Evolutionary conservation across 2,329 filamentous ascomycete species (phyloP), one percentile per base, ranked within the genome.

Genomic region (Cytospora paraplurivora): DNA sequence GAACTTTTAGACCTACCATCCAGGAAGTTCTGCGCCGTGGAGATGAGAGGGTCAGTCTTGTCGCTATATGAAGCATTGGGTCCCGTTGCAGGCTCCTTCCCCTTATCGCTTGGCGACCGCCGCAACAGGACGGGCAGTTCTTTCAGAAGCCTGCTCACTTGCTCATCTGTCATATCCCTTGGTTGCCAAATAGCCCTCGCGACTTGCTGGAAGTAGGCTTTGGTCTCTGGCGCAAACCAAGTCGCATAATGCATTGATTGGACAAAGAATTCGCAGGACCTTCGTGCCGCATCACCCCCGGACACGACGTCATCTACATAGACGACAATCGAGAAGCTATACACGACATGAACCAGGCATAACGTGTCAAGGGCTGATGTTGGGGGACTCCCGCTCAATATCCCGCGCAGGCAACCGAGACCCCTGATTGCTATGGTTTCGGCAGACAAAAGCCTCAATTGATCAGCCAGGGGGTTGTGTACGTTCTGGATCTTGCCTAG

Each of bases 261-360:
- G 1, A 71, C 68, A 67, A 83, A 85, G 8, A 85, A 72, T 17
- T 75, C 71, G 17, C 70, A 72, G 32, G 75, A 77, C 56, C 74
- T 75, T 8, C 63, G 64, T 12, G 69, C 56, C 6, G 77, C 72
- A 35, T 78, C 76, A 57, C 78, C 74, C 68, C 78, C 78, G 60
- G 82, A 76, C 0, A 55, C 44, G 44, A 19, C 19, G 11, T 4
- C n/a, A 47, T 21, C n/a, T 4, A 10, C n/a, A 47, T 47, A 47
- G 6, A 82, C 69, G 15, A 81, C 74, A 11, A 83, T 67, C 4
- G 79, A 82, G 44, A 85, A 76, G 13, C 81, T 79, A 66, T 83
- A 84, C 32, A 81, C 73, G 21, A 85, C 66, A 62, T 85, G 82
- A 37, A 84, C 70, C 65, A 85, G 80, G 69, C 81, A 85, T 1